These are phyloP conservation scores for Phytophthora quininea DNA, from an alignment of 352 stramenopile species.

Conservation along the genomic window DNA sequence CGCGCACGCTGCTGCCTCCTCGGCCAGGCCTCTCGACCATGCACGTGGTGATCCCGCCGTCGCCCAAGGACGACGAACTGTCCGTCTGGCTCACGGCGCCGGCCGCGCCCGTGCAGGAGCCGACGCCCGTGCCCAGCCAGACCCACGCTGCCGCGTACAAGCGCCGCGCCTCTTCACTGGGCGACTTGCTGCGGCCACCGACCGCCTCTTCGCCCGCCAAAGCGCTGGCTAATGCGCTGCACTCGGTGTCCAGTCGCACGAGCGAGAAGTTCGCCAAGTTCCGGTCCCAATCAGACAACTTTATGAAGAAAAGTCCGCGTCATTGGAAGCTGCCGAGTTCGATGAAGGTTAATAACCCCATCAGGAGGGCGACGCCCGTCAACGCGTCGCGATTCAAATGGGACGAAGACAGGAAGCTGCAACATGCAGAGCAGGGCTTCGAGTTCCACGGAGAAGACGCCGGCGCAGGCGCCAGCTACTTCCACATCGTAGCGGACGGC, in stretches of 20 bases:
- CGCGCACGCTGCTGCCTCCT: slow-evolving; percentile 17
- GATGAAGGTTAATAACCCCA: slow-evolving; percentile 39
- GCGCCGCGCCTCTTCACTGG: slow-evolving; percentile 57
- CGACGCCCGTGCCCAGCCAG: neutral
- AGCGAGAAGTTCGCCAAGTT: slow-evolving; percentile 48
- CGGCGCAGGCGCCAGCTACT: slow-evolving; percentile 55
- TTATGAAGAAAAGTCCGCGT: slow-evolving; percentile 34
- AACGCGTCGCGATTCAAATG: slow-evolving; percentile 25
- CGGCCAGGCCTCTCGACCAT: slow-evolving; percentile 18
- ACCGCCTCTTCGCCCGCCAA: slow-evolving; percentile 34
- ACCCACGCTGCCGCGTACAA: slow-evolving; percentile 39
- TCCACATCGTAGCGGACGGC: slow-evolving; percentile 82
- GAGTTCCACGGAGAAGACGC: slow-evolving; percentile 79
- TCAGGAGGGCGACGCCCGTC: slow-evolving; percentile 19
- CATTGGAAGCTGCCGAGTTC: slow-evolving; percentile 36
- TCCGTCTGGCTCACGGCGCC: slow-evolving; percentile 23
- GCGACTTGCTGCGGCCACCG: slow-evolving; percentile 44
- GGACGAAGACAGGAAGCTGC: slow-evolving; percentile 38
- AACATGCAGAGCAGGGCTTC: slow-evolving; percentile 50
- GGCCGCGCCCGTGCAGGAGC: neutral
- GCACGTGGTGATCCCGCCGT: slow-evolving; percentile 2
- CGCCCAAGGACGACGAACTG: slow-evolving; percentile 10
- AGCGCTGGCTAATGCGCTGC: slow-evolving; percentile 51
- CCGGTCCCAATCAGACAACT: slow-evolving; percentile 48
- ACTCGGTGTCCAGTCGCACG: slow-evolving; percentile 43